phyloP scores from a whole-genome alignment of 2,329 filamentous ascomycete genomes.

The Neurospora sp. region DNA sequence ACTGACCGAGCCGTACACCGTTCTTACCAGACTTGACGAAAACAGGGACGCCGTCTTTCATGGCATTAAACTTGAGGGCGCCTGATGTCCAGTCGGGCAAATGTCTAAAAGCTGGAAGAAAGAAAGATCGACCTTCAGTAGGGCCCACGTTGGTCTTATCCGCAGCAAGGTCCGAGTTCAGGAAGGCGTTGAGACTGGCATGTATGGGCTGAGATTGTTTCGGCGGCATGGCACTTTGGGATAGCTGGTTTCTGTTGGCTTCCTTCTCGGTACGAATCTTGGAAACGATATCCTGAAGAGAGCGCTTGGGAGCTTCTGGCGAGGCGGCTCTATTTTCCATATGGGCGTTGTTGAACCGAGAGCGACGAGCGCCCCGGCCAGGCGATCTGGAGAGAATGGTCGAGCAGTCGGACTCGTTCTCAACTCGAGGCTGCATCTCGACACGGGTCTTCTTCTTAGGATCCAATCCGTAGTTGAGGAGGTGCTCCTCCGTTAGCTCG shows the following conservation, averaged over 20 bases:
- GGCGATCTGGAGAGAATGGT: slow-evolving; percentile 33
- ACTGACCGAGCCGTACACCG: slow-evolving; percentile 31
- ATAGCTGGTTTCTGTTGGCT: slow-evolving; percentile 2
- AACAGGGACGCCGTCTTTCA: slow-evolving; percentile 44
- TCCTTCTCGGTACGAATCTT: slow-evolving; percentile 19
- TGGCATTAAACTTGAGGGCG: slow-evolving; percentile 40
- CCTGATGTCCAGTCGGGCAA: slow-evolving; percentile 50
- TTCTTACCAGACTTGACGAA: slow-evolving; percentile 46
- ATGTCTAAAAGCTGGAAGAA: slow-evolving; percentile 43
- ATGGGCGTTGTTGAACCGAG: slow-evolving; percentile 16
- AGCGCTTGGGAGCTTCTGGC: slow-evolving; percentile 13
- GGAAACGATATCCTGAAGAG: slow-evolving; percentile 18
- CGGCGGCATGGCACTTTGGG: slow-evolving; percentile 7
- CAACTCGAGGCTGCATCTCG: slow-evolving; percentile 45
- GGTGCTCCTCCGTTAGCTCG: slow-evolving; percentile 30
- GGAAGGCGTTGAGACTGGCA: slow-evolving; percentile 2
- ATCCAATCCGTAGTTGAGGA: slow-evolving; percentile 27
- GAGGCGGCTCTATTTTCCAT: slow-evolving; percentile 5
- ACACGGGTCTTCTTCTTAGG: slow-evolving; percentile 28
- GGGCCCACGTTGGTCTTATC: slow-evolving; percentile 25
- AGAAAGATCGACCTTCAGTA: slow-evolving; percentile 39
- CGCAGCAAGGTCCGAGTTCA: neutral
- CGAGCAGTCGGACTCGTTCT: slow-evolving; percentile 42
- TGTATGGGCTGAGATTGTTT: slow-evolving; percentile 8
- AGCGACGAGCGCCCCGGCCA: slow-evolving; percentile 13